These are phyloP conservation scores for Grosmannia clavigera DNA, from an alignment of 2,329 filamentous ascomycete species.

Conservation along the genomic window DNA sequence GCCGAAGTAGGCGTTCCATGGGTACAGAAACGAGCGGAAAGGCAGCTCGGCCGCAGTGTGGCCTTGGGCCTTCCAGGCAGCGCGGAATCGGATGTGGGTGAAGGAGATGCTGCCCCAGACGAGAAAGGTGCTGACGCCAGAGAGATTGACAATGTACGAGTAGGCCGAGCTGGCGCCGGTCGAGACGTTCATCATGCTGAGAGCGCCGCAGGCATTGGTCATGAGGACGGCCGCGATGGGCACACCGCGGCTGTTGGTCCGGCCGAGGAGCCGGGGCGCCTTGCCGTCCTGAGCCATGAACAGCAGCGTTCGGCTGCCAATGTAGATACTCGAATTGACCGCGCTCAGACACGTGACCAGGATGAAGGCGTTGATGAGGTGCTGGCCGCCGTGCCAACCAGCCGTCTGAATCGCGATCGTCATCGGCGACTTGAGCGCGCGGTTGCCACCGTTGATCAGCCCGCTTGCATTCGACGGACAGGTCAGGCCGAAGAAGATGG, in stretches of 20 bases:
- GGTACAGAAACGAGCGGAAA: too few relatives aligned
- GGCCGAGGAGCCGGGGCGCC: constrained; percentile 56
- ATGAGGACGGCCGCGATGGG: constrained; percentile 50
- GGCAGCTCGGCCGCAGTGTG: too few relatives aligned
- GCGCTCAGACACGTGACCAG: constrained; percentile 54
- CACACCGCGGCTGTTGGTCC: constrained; percentile 52
- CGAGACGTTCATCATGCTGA: constrained; percentile 65
- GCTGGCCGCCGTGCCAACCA: too few relatives aligned
- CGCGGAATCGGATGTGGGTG: constrained; percentile 59
- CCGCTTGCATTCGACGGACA: constrained; percentile 56
- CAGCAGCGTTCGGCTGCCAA: constrained; percentile 60
- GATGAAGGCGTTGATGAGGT: constrained; percentile 63
- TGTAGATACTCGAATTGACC: constrained; percentile 66
- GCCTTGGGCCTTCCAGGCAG: constrained; percentile 48
- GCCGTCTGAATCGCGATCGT: constrained; percentile 57
- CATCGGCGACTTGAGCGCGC: constrained; percentile 59
- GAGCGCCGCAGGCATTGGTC: constrained; percentile 56
- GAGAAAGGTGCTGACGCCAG: constrained; percentile 57
- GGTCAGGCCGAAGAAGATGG: constrained; percentile 63
- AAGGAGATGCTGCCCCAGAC: constrained; percentile 61
- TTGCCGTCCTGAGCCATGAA: constrained; percentile 65
- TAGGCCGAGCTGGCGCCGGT: constrained; percentile 55
- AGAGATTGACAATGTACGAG: constrained; percentile 56
- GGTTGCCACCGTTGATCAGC: constrained; percentile 31
- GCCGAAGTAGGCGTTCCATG: too few relatives aligned